A percentile compares a stretch with the other conserved stretches of the same genome.
Evolutionary conservation across 805 yeast genomes (phyloP).

Genomic region (Metschnikowia shivogae): DNA sequence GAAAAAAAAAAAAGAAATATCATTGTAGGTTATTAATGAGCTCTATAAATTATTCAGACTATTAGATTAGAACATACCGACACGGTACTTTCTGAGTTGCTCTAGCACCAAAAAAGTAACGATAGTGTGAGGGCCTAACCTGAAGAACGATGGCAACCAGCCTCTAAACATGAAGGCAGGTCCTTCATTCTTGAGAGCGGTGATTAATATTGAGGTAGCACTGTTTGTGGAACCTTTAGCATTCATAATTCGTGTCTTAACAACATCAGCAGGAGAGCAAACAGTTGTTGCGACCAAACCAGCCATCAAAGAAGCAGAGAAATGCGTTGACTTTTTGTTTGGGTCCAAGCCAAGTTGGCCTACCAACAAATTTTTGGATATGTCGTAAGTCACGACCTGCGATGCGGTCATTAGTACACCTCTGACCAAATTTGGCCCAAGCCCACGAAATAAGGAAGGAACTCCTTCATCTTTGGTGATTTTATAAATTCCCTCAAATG

Average conservation of each 20-base stretch:
- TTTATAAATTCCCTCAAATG: conserved; percentile 67
- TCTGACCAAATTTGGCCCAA: conserved; percentile 71
- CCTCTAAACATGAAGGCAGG: conserved; percentile 81
- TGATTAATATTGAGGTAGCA: conserved; percentile 47
- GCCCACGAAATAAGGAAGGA: conserved; percentile 61
- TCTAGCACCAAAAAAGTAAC: conserved; percentile 66
- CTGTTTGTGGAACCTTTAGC: conserved; percentile 42
- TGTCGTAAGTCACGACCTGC: conserved; percentile 84
- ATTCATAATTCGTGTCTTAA: conserved; percentile 85
- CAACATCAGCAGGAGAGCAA: conserved; percentile 90
- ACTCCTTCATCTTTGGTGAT: conserved; percentile 60
- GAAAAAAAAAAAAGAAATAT: not conserved
- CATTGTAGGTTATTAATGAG: not conserved
- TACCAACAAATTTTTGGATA: conserved; percentile 61
- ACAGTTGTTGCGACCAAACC: conserved; percentile 88
- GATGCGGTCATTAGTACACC: conserved; percentile 88
- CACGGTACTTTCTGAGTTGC: conserved; percentile 51
- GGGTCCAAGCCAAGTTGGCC: conserved; percentile 49
- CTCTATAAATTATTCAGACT: conserved; percentile 1
- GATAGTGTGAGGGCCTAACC: conserved; percentile 81
- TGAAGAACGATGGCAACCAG: conserved; percentile 82
- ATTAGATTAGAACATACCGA: conserved; percentile 42
- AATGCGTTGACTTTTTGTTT: conserved; percentile 64
- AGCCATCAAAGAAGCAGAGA: conserved; percentile 72
- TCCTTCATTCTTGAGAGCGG: conserved; percentile 67